These are phyloP conservation scores for Penicillium taxi DNA, from an alignment of 495 filamentous ascomycete genomes.

Conservation along the genomic window DNA sequence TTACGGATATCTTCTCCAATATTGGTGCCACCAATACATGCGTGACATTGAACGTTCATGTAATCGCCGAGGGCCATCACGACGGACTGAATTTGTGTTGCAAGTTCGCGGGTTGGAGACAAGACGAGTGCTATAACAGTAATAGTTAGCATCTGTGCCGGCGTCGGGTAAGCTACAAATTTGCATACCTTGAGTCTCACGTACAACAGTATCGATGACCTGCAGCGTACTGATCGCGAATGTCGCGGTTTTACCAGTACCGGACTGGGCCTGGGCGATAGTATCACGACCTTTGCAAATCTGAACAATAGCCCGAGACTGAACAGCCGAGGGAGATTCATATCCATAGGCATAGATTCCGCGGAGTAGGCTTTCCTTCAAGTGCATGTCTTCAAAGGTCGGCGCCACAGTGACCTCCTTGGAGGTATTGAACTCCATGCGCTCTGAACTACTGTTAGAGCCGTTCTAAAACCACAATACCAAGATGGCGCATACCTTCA, in stretches of 20 bases:
- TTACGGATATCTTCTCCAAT: constrained; percentile 96
- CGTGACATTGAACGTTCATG: constrained; percentile 99
- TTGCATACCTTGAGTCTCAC: constrained; percentile 66
- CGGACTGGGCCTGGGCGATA: constrained; percentile 98
- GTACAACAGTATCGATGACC: constrained; percentile 76
- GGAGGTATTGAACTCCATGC: constrained; percentile 95
- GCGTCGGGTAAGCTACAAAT: background rate
- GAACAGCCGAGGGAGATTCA: constrained; percentile 93
- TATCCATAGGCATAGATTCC: constrained; percentile 99
- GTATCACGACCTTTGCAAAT: constrained; percentile 98
- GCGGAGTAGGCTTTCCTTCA: constrained; percentile 93
- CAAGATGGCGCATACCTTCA: constrained; percentile 47
- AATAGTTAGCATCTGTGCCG: background rate
- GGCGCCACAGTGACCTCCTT: constrained; percentile 90
- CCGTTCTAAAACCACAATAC: constrained; percentile 1
- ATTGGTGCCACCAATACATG: constrained; percentile 96
- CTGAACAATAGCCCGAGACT: constrained; percentile 95
- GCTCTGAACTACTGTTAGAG: constrained; percentile 49
- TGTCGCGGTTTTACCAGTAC: constrained; percentile 97
- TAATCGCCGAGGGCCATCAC: constrained; percentile 96
- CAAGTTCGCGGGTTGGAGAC: constrained; percentile 95
- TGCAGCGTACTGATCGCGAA: constrained; percentile 98
- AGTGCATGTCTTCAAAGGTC: constrained; percentile 66
- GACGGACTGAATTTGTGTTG: constrained; percentile 96
- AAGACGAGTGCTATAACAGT: constrained; percentile 68